These are phyloP conservation scores for Bipolaris victoriae DNA, from an alignment of 2,329 filamentous ascomycete genomes.

Conservation along the genomic window DNA sequence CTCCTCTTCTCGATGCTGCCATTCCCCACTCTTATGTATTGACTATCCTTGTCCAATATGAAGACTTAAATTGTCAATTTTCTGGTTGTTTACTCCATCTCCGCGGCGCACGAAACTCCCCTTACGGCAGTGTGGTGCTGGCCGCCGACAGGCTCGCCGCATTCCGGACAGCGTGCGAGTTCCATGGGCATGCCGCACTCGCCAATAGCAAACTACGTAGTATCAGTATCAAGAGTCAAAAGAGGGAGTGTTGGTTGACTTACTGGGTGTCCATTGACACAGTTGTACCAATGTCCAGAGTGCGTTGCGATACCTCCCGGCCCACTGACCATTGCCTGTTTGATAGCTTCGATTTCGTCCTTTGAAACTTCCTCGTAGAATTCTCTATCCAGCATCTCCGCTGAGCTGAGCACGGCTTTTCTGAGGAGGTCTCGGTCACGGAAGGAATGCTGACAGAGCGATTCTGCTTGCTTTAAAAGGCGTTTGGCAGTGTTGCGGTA, in stretches of 20 bases:
- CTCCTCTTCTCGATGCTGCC: background rate
- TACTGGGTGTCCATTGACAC: slow-evolving; percentile 61
- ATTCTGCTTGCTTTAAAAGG: slow-evolving; percentile 37
- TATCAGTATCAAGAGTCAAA: slow-evolving; percentile 5
- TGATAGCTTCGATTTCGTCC: slow-evolving; percentile 54
- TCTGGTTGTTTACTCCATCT: slow-evolving; percentile 55
- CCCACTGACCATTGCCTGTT: slow-evolving; percentile 56
- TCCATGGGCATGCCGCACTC: slow-evolving; percentile 73
- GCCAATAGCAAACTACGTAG: slow-evolving; percentile 61
- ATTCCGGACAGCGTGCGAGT: slow-evolving; percentile 66
- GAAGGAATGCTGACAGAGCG: slow-evolving; percentile 46
- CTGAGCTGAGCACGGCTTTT: slow-evolving; percentile 33
- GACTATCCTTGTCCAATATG: background rate
- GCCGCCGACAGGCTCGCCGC: slow-evolving; percentile 64
- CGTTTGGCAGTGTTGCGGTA: slow-evolving; percentile 28
- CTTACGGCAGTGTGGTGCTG: slow-evolving; percentile 55
- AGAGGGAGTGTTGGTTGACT: background rate
- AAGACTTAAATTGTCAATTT: background rate
- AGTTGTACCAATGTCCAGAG: slow-evolving; percentile 67
- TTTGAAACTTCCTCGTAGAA: slow-evolving; percentile 52
- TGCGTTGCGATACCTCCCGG: slow-evolving; percentile 49
- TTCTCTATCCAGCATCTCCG: slow-evolving; percentile 39
- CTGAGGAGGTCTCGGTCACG: slow-evolving; percentile 32
- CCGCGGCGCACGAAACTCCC: slow-evolving; percentile 59
- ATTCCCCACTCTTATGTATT: background rate